phyloP scores from a whole-genome alignment of 208 protist genomes.

The Acanthamoeba triangularis region DNA sequence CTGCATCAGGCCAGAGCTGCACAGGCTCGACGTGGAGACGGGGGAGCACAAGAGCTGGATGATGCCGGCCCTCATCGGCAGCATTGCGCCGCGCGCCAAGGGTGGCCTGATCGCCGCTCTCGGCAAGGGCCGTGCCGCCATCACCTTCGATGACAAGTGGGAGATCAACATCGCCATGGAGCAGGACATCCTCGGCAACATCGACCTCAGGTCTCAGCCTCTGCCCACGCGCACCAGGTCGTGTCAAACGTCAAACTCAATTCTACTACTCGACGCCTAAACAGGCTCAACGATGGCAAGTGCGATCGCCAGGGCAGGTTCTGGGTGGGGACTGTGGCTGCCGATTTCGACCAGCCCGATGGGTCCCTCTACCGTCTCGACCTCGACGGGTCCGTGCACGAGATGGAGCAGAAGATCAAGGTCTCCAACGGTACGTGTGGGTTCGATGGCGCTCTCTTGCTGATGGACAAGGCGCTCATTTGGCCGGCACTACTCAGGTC shows the following conservation, averaged over 20 bases:
- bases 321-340: conserved; percentile 42
- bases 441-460: neutral
- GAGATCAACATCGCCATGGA: conserved; percentile 66
- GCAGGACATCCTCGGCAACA: conserved; percentile 61
- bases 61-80: conserved; percentile 47
- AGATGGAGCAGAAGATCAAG: conserved; percentile 59
- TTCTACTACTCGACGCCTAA: neutral
- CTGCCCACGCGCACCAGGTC: neutral
- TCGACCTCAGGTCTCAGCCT: conserved; percentile 16
- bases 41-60: conserved; percentile 62
- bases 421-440: conserved; percentile 5
- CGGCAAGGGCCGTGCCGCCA: conserved; percentile 20
- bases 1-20: conserved; percentile 56
- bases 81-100: conserved; percentile 47
- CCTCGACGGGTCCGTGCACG: conserved; percentile 44
- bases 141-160: conserved; percentile 49
- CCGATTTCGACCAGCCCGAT: conserved; percentile 29
- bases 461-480: neutral
- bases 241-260: no score
- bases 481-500: neutral
- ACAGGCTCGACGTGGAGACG: conserved; percentile 18
- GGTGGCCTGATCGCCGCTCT: conserved; percentile 45
- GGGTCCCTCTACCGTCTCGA: conserved; percentile 57
- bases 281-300: conserved; percentile 65
- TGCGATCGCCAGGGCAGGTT: conserved; percentile 57